Evolutionary conservation across 352 stramenopile species (phyloP).

Genomic region (Globisporangium sylvaticum): DNA sequence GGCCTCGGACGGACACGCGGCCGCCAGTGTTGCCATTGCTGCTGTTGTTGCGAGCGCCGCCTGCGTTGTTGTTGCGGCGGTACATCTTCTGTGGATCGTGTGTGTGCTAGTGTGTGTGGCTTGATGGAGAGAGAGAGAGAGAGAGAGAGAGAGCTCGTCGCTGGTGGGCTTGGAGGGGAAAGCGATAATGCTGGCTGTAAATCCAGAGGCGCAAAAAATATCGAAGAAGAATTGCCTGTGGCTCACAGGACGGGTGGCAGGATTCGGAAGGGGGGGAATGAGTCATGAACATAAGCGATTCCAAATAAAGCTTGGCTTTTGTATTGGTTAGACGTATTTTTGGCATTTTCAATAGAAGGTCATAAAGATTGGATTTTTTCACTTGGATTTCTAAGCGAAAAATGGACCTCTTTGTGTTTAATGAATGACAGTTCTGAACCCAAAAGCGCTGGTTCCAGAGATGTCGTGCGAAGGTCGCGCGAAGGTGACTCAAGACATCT

Average conservation of each 20-base stretch:
- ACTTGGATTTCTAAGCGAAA: background rate
- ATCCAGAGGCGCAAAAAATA: background rate
- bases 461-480: slow-evolving; percentile 23
- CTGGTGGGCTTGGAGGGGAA: slow-evolving; percentile 3
- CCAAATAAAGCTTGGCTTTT: background rate
- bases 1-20: slow-evolving; percentile 49
- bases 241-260: background rate
- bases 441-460: background rate
- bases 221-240: background rate
- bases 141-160: background rate
- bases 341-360: background rate
- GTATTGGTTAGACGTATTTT: background rate
- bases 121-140: background rate
- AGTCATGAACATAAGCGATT: background rate
- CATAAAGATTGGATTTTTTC: background rate
- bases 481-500: slow-evolving; percentile 10
- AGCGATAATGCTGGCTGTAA: background rate
- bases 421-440: background rate
- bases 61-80: slow-evolving; percentile 10
- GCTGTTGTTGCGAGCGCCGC: background rate
- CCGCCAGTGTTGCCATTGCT: slow-evolving; percentile 23
- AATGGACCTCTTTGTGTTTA: background rate
- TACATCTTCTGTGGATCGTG: slow-evolving; percentile 10
- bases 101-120: background rate
- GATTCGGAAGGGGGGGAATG: background rate